Conservation (phyloP, 768 basidiomycete species). For the Russula sp. region DNA sequence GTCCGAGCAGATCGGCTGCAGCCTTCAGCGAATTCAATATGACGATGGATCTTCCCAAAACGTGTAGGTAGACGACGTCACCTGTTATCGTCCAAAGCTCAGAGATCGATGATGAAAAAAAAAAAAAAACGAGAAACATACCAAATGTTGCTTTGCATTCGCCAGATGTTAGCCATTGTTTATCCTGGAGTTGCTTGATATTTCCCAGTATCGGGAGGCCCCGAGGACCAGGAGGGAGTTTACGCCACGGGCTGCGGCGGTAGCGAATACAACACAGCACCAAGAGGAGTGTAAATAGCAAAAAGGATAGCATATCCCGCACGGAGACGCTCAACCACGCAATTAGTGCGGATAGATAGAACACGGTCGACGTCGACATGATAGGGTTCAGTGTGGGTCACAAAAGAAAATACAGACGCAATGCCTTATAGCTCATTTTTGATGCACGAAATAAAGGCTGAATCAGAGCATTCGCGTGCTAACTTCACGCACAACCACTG, state of each 20-base stretch:
- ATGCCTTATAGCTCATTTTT: slow-evolving; percentile 11
- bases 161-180: slow-evolving; percentile 16
- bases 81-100: slow-evolving; percentile 17
- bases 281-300: neutral
- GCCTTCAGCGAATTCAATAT: slow-evolving; percentile 42
- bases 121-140: neutral
- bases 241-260: slow-evolving; percentile 20
- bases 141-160: slow-evolving; percentile 16
- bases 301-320: neutral
- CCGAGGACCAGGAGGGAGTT: slow-evolving; percentile 20
- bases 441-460: neutral
- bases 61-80: slow-evolving; percentile 41
- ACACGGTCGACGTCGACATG: slow-evolving; percentile 12
- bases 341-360: neutral
- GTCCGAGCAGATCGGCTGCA: slow-evolving; percentile 43
- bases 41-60: slow-evolving; percentile 41
- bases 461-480: slow-evolving; percentile 9
- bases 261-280: slow-evolving; percentile 8
- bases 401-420: neutral
- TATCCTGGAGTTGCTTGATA: slow-evolving; percentile 15
- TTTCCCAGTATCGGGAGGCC: slow-evolving; percentile 21
- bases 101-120: neutral
- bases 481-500: neutral
- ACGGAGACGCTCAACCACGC: neutral
- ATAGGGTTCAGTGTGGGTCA: slow-evolving; percentile 5